Conservation (phyloP, 495 filamentous ascomycete genomes). For the Pseudevernia furfuracea region DNA sequence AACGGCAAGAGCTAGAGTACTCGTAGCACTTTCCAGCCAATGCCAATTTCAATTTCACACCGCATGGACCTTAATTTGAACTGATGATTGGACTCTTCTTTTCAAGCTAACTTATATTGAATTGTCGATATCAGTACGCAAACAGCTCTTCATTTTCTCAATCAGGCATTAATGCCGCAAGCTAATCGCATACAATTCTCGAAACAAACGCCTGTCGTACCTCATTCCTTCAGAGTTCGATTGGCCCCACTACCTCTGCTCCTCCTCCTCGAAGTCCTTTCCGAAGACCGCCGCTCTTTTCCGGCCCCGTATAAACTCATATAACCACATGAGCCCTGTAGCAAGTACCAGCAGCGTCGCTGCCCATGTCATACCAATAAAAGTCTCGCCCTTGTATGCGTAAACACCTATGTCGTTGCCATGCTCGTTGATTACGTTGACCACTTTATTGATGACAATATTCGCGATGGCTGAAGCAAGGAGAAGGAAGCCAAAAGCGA, state of each 20-base stretch:
- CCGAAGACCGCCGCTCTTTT: conserved; percentile 4
- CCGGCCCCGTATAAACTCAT: conserved; percentile 23
- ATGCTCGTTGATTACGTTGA: conserved; percentile 50
- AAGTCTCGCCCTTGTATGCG: conserved; percentile 47
- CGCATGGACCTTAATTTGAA: not conserved
- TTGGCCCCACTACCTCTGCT: not conserved
- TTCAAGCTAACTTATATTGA: not conserved
- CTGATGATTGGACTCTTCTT: not conserved
- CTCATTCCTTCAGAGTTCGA: not conserved
- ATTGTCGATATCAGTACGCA: not conserved
- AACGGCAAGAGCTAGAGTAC: not conserved
- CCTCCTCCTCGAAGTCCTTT: not conserved
- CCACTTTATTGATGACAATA: conserved; percentile 49
- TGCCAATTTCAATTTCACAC: not conserved
- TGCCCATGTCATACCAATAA: conserved; percentile 55
- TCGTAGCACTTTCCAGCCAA: not conserved
- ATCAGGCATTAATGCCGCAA: not conserved
- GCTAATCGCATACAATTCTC: not conserved
- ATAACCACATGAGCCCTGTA: conserved; percentile 34
- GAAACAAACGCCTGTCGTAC: not conserved
- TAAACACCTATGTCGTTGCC: conserved; percentile 47
- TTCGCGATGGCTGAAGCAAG: conserved; percentile 61
- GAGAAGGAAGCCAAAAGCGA: conserved; percentile 41
- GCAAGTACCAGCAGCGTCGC: conserved; percentile 45
- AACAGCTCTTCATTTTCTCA: not conserved